Base-by-base conservation (phyloP, 2,329 filamentous ascomycete species). In the Pezicula carpinea region DNA sequence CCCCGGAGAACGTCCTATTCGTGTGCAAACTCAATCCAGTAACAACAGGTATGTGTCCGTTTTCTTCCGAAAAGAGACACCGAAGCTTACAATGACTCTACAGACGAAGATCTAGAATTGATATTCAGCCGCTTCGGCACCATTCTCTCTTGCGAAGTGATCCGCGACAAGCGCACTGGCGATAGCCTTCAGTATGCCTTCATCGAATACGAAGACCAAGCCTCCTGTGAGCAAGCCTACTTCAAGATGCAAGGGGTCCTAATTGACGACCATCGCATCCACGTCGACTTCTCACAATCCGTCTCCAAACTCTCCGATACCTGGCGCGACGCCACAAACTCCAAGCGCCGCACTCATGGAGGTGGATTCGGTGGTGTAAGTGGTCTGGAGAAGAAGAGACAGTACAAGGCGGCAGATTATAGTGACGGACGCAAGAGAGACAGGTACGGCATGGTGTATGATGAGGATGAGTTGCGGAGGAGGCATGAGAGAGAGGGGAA, bases 21-120 rank as follows among this genome's bases (percentile, higher is more conserved):
- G 91, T 99, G 36, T 99, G 93, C 83, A 99, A 99, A 66, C 76
- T 99, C 36, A 99, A 99, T 59, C 93, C 93, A 0, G 90, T 99
- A 39, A 99, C 93, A 8, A 87, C 89, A 62, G 75, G 75, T 76
- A 64, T 52, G 62, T 57, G 3, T 29, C 3, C 14, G 8, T 6
- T 6, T 19, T 3, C 21, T 18, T 19, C 5, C 11, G 3, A 21
- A 11, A 10, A 34, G n/a, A n/a, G 22, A 22, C 10, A 11, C 29
- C 5, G 35, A 44, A 18, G 32, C 39, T 52, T 17, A 44, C 50
- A 56, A 50, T 47, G 22, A 26, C 39, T 34, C 7, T 42, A 4
- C 54, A 75, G 92, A 96, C 61, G 87, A 95, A 61, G 93, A 99
- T 64, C 74, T 99, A 39, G 86, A 96, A 64, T 78, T 97, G 54